phyloP scores from a whole-genome alignment of 169 alveolate genomes.

The Eimeria acervulina region DNA sequence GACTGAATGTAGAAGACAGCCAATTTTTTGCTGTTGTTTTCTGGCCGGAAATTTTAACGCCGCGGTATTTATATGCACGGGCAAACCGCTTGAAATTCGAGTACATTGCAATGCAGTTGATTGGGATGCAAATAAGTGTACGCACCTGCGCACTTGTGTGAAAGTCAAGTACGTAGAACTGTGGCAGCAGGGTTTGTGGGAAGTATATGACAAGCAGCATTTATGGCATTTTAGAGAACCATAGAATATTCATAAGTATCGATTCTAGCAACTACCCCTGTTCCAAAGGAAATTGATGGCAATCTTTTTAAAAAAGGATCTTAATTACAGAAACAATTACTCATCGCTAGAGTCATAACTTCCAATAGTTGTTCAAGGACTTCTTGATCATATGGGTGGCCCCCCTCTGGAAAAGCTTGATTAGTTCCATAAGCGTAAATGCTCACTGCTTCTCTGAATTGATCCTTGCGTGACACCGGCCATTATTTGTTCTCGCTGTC shows the following conservation, averaged over 20 bases:
- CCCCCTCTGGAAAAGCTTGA: neutral
- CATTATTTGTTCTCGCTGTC: neutral
- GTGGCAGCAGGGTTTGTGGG: neutral
- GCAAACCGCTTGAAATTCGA: neutral
- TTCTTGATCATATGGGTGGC: neutral
- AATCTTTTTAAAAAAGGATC: neutral
- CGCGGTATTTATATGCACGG: neutral
- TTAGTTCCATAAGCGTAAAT: neutral
- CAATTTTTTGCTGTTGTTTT: neutral
- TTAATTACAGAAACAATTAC: neutral
- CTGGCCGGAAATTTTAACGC: neutral
- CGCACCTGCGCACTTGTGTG: neutral
- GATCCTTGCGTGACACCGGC: neutral
- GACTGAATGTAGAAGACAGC: conserved; percentile 4
- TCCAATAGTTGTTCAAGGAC: neutral
- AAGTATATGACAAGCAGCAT: neutral
- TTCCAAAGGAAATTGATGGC: neutral
- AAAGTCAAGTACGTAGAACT: neutral
- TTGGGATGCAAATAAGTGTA: neutral
- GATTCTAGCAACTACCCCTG: too few relatives aligned
- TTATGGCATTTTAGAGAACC: neutral
- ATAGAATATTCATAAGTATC: too few relatives aligned
- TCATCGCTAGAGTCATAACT: neutral
- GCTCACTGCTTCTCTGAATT: neutral
- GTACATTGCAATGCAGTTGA: neutral